Base-by-base conservation (phyloP, 1,284 basidiomycete species). In the Cutaneotrichosporon daszewskae region DNA sequence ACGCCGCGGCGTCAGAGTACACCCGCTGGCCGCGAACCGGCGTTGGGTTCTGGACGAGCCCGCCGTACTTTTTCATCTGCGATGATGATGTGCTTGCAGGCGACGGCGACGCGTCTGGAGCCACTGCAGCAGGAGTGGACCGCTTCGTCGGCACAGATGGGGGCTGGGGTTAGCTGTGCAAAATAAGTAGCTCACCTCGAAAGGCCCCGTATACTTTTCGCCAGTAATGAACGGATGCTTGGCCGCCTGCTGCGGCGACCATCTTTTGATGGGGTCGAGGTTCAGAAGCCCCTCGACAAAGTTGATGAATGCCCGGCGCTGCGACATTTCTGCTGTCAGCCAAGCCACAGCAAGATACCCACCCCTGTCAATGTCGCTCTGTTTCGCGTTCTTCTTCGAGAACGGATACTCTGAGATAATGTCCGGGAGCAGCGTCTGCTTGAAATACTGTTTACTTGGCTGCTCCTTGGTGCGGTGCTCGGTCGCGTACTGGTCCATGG, bases 381-480 rank as follows among this genome's bases (percentile, higher is more conserved):
- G 79, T 60, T 86, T 85, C 52, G 87, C 79, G 40, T 82, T 83
- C 58, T 82, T 78, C 44, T 78, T 74, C 17, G 88, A 83, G 77
- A 94, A 83, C 17, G 92, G 90, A 44, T 95, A 92, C 45, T 86
- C 87, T 69, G 90, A 90, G 69, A 99, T 86, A 61, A 98, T 95
- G 49, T 99, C 94, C 5, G 87, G 89, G 37, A 99, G 73, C 17
- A 88, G 85, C 14, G 82, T 89, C 32, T 91, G 89, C 68, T 91
- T 90, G 77, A 99, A 98, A 71, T 98, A 99, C 70, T 96, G 91
- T 70, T 98, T 97, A 58, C 89, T 91, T 0, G 92, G 91, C 66
- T 95, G 91, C 68, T 99, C 94, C 57, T 91, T 85, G 9, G 86
- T 85, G 51, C 87, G 87, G 71, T 95, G 91, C 70, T 98, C 94